phyloP scores from a whole-genome alignment of 1,284 basidiomycete genomes.

The Takashimella tepidaria region DNA sequence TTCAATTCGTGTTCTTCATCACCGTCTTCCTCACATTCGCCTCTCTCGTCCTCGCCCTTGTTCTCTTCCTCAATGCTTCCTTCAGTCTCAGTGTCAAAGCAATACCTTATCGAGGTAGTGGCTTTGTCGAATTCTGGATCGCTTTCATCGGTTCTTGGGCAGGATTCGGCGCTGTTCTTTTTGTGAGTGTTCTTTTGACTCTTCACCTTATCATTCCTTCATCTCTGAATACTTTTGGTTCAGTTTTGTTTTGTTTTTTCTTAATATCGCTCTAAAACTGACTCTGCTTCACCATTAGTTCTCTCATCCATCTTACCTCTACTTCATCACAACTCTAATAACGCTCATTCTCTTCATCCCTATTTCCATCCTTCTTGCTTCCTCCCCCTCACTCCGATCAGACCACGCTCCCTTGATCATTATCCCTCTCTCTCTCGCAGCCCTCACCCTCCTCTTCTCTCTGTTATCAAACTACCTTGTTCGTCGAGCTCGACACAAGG shows the following conservation, averaged over 20 bases:
- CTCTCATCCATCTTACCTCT: conserved; percentile 40
- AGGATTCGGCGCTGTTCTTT: conserved; percentile 35
- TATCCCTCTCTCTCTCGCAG: conserved; percentile 32
- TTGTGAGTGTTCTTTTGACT: conserved; percentile 19
- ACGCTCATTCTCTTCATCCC: conserved; percentile 34
- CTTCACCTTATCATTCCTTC: background rate
- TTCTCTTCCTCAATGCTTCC: conserved; percentile 34
- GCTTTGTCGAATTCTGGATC: conserved; percentile 39
- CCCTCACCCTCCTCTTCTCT: conserved; percentile 27
- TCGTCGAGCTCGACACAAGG: conserved; percentile 30
- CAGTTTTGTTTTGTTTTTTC: too few relatives aligned
- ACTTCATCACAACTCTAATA: conserved; percentile 37
- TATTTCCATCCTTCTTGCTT: conserved; percentile 29
- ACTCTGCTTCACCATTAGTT: too few relatives aligned
- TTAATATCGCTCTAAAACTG: too few relatives aligned
- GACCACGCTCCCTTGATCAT: conserved; percentile 31
- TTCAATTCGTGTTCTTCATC: conserved; percentile 31
- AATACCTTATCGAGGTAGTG: conserved; percentile 33
- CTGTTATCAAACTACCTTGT: conserved; percentile 35
- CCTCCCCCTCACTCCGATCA: conserved; percentile 25
- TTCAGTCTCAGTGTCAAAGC: conserved; percentile 23
- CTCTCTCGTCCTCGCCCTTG: conserved; percentile 23
- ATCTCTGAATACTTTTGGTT: too few relatives aligned
- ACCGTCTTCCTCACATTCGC: conserved; percentile 28
- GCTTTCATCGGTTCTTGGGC: conserved; percentile 38